Conservation (phyloP, 2,329 filamentous ascomycete genomes). For the Fusarium sp. region DNA sequence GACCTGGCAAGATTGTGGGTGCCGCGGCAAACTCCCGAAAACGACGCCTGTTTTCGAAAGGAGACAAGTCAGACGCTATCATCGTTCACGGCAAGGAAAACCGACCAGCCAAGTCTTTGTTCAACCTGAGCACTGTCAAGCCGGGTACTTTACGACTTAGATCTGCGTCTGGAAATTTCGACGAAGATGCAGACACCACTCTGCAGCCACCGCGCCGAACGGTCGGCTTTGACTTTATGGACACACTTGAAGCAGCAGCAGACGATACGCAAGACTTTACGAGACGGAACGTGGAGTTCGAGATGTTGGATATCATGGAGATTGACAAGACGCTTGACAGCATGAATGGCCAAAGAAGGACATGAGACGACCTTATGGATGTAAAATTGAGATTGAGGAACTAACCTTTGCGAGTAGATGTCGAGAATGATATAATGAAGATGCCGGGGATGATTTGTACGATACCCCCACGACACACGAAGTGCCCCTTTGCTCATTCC, state of each 20-base stretch:
- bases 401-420: constrained; percentile 38
- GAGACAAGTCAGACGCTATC: constrained; percentile 59
- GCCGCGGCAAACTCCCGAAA: constrained; percentile 47
- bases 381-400: constrained; percentile 11
- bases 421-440: constrained; percentile 30
- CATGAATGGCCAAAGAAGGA: constrained; percentile 59
- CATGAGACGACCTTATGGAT: constrained; percentile 55
- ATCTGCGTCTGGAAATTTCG: constrained; percentile 40
- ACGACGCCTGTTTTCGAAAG: constrained; percentile 48
- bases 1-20: constrained; percentile 54
- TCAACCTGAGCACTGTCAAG: constrained; percentile 60
- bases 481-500: background rate
- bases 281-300: constrained; percentile 63
- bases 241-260: constrained; percentile 61
- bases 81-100: constrained; percentile 60
- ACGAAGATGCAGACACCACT: constrained; percentile 37
- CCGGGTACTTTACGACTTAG: constrained; percentile 48
- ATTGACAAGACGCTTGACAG: constrained; percentile 67
- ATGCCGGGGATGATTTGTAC: constrained; percentile 43
- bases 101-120: constrained; percentile 51
- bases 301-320: constrained; percentile 71
- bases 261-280: constrained; percentile 60
- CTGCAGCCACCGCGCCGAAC: constrained; percentile 43
- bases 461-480: constrained; percentile 47
- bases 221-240: constrained; percentile 59